A percentile compares a stretch with the other conserved stretches of the same genome.
Evolutionary conservation across 2,329 filamentous ascomycete species (phyloP).

Genomic region (Fusarium foetens): DNA sequence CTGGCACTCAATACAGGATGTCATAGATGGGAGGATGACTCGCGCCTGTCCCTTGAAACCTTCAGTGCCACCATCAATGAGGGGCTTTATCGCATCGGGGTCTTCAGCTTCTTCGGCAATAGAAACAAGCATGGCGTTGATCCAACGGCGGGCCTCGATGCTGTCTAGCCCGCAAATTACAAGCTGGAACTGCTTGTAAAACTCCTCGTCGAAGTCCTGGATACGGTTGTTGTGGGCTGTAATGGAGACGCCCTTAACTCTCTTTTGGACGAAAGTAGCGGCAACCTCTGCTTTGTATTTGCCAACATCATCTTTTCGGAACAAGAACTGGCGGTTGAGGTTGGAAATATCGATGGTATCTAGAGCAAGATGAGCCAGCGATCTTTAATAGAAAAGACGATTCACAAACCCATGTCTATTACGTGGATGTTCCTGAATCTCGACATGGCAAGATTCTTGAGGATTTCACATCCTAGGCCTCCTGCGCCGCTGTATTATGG

Average conservation of each 20-base stretch:
- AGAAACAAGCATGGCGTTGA: slow-evolving; percentile 90
- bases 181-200: slow-evolving; percentile 96
- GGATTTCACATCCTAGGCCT: slow-evolving; percentile 92
- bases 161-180: slow-evolving; percentile 95
- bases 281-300: slow-evolving; percentile 94
- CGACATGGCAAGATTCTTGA: slow-evolving; percentile 95
- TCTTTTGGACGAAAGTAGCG: slow-evolving; percentile 87
- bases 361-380: slow-evolving; percentile 48
- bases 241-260: slow-evolving; percentile 91
- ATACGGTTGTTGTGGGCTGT: slow-evolving; percentile 95
- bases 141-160: slow-evolving; percentile 98
- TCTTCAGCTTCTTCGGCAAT: slow-evolving; percentile 84
- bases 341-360: slow-evolving; percentile 99
- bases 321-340: slow-evolving; percentile 96
- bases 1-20: slow-evolving; percentile 97
- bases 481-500: slow-evolving; percentile 78
- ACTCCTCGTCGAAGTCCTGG: slow-evolving; percentile 94
- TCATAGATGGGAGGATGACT: slow-evolving; percentile 90
- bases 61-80: slow-evolving; percentile 97
- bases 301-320: slow-evolving; percentile 90
- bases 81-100: slow-evolving; percentile 86
- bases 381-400: neutral
- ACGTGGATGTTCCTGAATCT: slow-evolving; percentile 98
- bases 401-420: slow-evolving; percentile 89
- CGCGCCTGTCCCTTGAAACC: slow-evolving; percentile 97